phyloP scores from a whole-genome alignment of 257 asterid species.

The Solanum piurae region DNA sequence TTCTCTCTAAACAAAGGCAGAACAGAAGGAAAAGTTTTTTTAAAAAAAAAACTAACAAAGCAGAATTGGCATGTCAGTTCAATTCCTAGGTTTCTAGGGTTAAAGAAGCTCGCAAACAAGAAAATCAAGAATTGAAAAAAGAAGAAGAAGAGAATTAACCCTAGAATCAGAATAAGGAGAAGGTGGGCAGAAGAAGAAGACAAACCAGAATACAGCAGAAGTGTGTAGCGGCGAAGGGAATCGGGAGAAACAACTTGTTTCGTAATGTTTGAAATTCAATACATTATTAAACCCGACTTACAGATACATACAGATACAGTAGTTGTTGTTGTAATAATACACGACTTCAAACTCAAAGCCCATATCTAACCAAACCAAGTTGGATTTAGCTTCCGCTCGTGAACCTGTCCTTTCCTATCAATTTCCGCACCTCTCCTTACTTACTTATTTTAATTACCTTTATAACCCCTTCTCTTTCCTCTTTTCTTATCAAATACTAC shows the following conservation, averaged over 20 bases:
- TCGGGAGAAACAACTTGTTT: not conserved
- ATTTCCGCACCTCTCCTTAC: not conserved
- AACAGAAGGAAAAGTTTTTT: not conserved
- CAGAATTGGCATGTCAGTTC: not conserved
- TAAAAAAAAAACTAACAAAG: not conserved
- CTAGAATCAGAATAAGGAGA: not conserved
- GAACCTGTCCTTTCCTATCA: not conserved
- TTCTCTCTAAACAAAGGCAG: not conserved
- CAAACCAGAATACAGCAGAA: slow-evolving; percentile 2
- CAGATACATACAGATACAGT: not conserved
- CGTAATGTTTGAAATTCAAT: not conserved
- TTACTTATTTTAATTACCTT: not conserved
- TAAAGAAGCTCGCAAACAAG: not conserved
- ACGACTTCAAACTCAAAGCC: not conserved
- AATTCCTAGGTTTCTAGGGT: not conserved
- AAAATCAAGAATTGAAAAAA: not conserved
- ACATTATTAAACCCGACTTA: not conserved
- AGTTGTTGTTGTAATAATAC: not conserved
- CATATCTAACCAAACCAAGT: not conserved
- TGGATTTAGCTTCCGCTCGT: not conserved
- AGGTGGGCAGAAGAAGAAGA: not conserved
- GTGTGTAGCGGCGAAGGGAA: not conserved
- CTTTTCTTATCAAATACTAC: not conserved
- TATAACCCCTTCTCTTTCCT: not conserved
- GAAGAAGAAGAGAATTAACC: not conserved